Evolutionary conservation across 805 yeast species (phyloP), one percentile per base, ranked within the genome.

Genomic region (Kregervanrija pseudodelftensis): DNA sequence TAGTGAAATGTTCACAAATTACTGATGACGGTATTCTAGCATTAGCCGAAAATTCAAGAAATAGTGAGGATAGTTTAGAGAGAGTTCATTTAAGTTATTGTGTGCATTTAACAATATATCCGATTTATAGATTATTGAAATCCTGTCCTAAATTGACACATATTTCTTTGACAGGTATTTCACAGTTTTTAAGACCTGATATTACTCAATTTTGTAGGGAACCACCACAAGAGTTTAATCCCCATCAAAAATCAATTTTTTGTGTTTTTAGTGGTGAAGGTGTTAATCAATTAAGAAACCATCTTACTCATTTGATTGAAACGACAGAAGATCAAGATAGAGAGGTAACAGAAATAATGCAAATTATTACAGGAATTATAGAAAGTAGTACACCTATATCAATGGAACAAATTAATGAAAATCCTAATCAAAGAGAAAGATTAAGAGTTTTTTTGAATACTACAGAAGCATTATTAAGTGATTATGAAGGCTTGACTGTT

Each of bases 221-320:
- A 8, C 93, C 98, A 2, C 98, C 99, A 4, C 79, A 85, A 11
- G 97, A 89, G 55, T 90, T 93, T 61, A 89, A 82, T 43, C 86
- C 82, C 45, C 83, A 83, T 56, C 99, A 93, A 63, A 82, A 82
- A 51, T 75, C 81, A 16, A 73, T 85, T 40, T 91, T 93, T 58
- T 91, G 98, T 67, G 99, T 91, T 11, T 93, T 89, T 59, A 82
- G 91, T 32, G 98, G 98, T 1, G 78, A 77, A 48, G 97, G 97
- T 8, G 96, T 93, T 13, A 76, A 71, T 40, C 77, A 79, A 48
- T 70, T 91, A 50, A 76, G 96, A 50, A 79, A 77, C 36, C 82
- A 84, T 59, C 71, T 91, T 39, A 80, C 53, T 13, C 56, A 55
- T 37, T 45, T 61, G 32, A 60, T 60, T 44, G 64, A 61, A 51